phyloP scores from a whole-genome alignment of 108 stramenopile species.

The Cyclotella choctawhatcheeana region DNA sequence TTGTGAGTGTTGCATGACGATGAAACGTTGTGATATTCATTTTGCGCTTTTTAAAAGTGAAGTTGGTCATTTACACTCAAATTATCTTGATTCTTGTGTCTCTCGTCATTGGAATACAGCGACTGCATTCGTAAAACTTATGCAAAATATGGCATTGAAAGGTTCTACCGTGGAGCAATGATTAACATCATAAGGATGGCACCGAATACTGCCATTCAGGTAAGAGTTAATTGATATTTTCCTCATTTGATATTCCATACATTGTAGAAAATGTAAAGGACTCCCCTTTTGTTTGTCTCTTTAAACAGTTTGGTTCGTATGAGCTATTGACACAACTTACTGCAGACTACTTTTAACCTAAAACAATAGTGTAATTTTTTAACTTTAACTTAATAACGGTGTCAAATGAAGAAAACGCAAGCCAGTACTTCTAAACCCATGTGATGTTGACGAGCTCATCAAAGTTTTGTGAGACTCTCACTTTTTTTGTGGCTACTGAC shows the following conservation, averaged over 20 bases:
- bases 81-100: no score
- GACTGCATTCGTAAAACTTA: constrained; percentile 83
- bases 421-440: no score
- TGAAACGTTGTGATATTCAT: not conserved
- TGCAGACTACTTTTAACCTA: constrained; percentile 31
- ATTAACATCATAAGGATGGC: constrained; percentile 90
- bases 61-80: not conserved
- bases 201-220: constrained; percentile 86
- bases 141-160: constrained; percentile 60
- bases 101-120: not conserved
- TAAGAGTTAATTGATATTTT: not conserved
- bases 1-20: constrained; percentile 38
- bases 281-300: not conserved
- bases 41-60: no score
- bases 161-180: constrained; percentile 79
- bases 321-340: constrained; percentile 22
- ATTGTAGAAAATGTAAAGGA: not conserved
- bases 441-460: no score
- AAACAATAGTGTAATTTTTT: not conserved
- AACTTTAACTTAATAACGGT: not conserved
- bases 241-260: not conserved
- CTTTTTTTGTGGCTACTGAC: no score
- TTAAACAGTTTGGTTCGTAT: constrained; percentile 9
- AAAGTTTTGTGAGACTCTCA: no score
- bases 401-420: no score